Evolutionary conservation across 805 yeast species (phyloP), one percentile per base, ranked within the genome.

Genomic region (Ogataea kodamae): DNA sequence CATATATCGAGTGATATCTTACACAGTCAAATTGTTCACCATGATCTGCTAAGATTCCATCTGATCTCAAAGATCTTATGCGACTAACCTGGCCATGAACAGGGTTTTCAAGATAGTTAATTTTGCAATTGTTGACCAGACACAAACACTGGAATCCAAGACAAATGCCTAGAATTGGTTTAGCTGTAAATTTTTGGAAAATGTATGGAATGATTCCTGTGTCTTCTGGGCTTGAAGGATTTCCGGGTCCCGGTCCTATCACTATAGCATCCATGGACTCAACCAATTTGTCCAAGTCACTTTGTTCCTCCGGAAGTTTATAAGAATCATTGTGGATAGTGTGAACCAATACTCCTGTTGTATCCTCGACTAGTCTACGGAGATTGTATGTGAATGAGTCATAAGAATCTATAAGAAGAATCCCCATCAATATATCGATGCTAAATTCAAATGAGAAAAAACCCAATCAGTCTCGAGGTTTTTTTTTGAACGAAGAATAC

Each of bases 241-340:
- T 76, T 0, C 99, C 99, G 0, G 99, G 99, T 0, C 99, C 99
- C 0, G 99, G 99, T 0, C 98, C 98, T 6, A 92, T 69, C 0
- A 92, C 76, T 3, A 92, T 67, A 20, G 87, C 87, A 38, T 83
- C 86, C 45, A 86, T 78, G 6, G 64, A 51, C 1, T 68, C 64
- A 12, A 85, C 51, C 38, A 70, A 66, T 2, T 49, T 39, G 5
- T 48, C 45, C 30, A 82, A 62, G 19, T 65, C 66, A 1, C 44
- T 30, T 4, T 55, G 52, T 39, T 55, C 59, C 2, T 45, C 39
- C 3, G 59, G 51, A 1, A 59, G 34, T 6, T 57, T 53, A 14
- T 72, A 62, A 0, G 79, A 61, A 50, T 83, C 87, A 54, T 80
- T 78, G 50, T 78, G 83, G 20, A 81, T 73, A 3, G 80, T 74